Evolutionary conservation across 1,139 yeast genomes (phyloP), one percentile per base, ranked within the genome.

Genomic region (Eremothecium coryli): DNA sequence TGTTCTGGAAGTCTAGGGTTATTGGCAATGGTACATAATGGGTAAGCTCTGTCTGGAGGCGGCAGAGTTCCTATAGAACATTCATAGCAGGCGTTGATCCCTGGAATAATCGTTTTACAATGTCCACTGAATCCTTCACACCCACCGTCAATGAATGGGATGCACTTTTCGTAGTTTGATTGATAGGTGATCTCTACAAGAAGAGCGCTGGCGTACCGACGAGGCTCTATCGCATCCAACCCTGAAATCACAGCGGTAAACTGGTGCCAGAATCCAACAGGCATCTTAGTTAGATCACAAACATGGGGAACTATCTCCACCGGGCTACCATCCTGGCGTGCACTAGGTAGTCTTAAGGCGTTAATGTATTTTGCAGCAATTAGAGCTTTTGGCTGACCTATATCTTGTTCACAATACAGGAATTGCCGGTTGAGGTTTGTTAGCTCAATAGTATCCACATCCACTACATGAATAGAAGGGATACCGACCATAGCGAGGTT

Each of bases 81-180:
- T 56, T 90, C 97, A 62, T 85, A 88, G 60, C 98, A 90, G 1
- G 95, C 80, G 0, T 90, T 74, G 21, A 85, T 58, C 0, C 88
- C 75, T 0, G 98, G 97, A 12, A 86, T 60, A 26, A 88, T 85
- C 8, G 86, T 82, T 49, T 95, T 76, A 11, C 88, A 75, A 52
- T 90, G 96, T 4, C 98, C 98, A 44, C 84, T 71, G 51, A 90
- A 81, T 0, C 97, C 97, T 52, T 90, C 97, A 0, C 95, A 82
- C 2, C 97, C 98, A 2, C 97, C 97, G 53, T 90, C 98, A 21
- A 90, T 75, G 53, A 90, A 60, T 0, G 97, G 96, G 26, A 84
- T 79, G 21, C 82, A 60, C 1, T 66, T 58, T 31, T 70, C 71
- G 22, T 73, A 73, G 35, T 70, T 68, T 5, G 65, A 60, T 1